These are phyloP conservation scores for Roridomyces roridus DNA, from an alignment of 768 basidiomycete species.

Conservation along the genomic window DNA sequence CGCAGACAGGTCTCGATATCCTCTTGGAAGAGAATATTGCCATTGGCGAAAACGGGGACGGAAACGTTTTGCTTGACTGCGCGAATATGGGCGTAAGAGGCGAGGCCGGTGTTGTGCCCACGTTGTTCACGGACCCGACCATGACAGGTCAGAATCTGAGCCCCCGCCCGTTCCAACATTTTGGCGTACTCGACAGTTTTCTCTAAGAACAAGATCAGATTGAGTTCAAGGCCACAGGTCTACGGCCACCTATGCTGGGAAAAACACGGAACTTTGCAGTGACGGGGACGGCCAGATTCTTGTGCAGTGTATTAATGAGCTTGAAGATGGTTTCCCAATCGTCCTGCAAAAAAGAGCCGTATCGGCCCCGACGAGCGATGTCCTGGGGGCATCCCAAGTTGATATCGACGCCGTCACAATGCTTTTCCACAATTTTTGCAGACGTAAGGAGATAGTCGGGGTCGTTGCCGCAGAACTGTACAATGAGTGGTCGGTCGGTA, in stretches of 20 bases:
- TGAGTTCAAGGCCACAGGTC: too few species aligned
- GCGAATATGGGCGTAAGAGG: constrained; percentile 88
- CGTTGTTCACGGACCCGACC: constrained; percentile 92
- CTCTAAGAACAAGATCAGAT: too few species aligned
- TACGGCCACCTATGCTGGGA: constrained; percentile 70
- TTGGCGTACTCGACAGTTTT: constrained; percentile 93
- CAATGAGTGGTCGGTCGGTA: constrained; percentile 83
- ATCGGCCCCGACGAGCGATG: constrained; percentile 86
- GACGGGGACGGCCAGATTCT: constrained; percentile 87
- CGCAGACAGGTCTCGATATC: constrained; percentile 83
- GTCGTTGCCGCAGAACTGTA: constrained; percentile 95
- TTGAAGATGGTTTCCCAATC: constrained; percentile 90
- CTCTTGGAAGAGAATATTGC: constrained; percentile 88
- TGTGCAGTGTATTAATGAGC: constrained; percentile 85
- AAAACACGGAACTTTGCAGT: constrained; percentile 97
- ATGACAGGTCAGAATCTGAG: constrained; percentile 94
- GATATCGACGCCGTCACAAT: constrained; percentile 94
- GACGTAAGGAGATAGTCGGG: constrained; percentile 78
- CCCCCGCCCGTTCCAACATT: constrained; percentile 95
- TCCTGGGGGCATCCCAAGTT: constrained; percentile 96
- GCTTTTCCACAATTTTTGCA: constrained; percentile 74
- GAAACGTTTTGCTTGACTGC: constrained; percentile 91
- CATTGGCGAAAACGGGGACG: constrained; percentile 96
- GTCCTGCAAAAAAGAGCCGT: constrained; percentile 92
- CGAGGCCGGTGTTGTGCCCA: constrained; percentile 84